Percentiles rank a stretch among this genome's conserved stretches.
Evolutionary conservation across 441 rosid species (phyloP).

Genomic region (Erodium moschatum): DNA sequence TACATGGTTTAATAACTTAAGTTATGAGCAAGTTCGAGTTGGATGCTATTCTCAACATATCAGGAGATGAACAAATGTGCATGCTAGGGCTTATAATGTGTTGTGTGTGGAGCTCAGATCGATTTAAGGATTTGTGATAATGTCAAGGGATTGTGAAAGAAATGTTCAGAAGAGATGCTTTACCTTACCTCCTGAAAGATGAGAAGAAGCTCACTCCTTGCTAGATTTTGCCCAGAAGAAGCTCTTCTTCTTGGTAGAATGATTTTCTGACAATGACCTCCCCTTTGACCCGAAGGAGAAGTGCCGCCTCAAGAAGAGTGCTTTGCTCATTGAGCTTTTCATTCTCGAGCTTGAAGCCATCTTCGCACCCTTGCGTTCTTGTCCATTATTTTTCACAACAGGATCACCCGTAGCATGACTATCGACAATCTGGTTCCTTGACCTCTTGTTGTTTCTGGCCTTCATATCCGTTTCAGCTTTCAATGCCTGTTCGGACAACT

Average conservation of each 20-base stretch:
- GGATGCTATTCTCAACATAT: neutral
- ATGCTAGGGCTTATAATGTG: neutral
- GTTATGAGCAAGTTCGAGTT: neutral
- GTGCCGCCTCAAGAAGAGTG: constrained; percentile 69
- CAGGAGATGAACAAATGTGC: neutral
- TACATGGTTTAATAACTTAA: no score
- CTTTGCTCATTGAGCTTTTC: constrained; percentile 28
- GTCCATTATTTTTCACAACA: constrained; percentile 28
- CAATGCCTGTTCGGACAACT: constrained; percentile 70
- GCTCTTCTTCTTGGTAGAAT: constrained; percentile 49
- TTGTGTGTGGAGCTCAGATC: neutral
- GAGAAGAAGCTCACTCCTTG: constrained; percentile 46
- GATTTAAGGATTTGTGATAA: neutral
- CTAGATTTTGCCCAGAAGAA: constrained; percentile 80
- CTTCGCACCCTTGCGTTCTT: constrained; percentile 48
- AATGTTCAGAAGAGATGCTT: constrained; percentile 14
- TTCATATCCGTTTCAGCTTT: constrained; percentile 63
- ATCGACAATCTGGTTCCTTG: constrained; percentile 55
- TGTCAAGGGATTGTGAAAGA: neutral
- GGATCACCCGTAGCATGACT: constrained; percentile 45
- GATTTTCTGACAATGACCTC: constrained; percentile 35
- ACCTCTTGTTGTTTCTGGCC: constrained; percentile 51
- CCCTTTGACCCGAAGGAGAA: constrained; percentile 72
- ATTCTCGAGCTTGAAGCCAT: constrained; percentile 55
- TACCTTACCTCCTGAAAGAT: constrained; percentile 27